These are phyloP conservation scores for Geoglossum glabrum DNA, from an alignment of 495 filamentous ascomycete species.

Conservation along the genomic window DNA sequence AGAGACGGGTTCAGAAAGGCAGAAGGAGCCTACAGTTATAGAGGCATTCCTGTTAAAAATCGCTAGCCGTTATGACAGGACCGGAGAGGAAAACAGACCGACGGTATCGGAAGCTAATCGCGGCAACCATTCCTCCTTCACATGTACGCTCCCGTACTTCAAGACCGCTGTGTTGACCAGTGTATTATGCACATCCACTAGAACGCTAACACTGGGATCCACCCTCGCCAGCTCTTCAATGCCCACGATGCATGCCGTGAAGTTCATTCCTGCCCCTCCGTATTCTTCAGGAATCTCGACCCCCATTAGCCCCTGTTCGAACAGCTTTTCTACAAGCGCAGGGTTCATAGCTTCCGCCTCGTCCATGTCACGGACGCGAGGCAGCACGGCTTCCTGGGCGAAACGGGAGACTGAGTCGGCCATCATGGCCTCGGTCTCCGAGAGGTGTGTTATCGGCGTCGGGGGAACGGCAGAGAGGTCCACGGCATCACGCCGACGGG, in stretches of 20 bases:
- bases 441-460: conserved; percentile 82
- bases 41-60: background rate
- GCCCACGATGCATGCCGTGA: conserved; percentile 83
- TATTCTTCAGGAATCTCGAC: conserved; percentile 95
- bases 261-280: conserved; percentile 95
- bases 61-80: background rate
- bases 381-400: conserved; percentile 67
- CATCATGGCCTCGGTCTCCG: conserved; percentile 79
- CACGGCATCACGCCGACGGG: background rate
- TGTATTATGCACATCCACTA: conserved; percentile 95
- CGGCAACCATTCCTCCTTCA: conserved; percentile 73
- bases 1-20: conserved; percentile 80
- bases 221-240: conserved; percentile 93
- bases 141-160: conserved; percentile 55
- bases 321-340: conserved; percentile 68
- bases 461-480: conserved; percentile 38
- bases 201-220: conserved; percentile 82
- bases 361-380: conserved; percentile 94
- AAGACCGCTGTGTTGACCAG: conserved; percentile 85
- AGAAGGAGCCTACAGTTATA: conserved; percentile 59
- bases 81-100: conserved; percentile 7
- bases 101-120: conserved; percentile 74
- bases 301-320: conserved; percentile 95
- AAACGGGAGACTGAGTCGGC: conserved; percentile 80
- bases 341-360: conserved; percentile 91